These are phyloP conservation scores for Achaetomiella virescens DNA, from an alignment of 495 filamentous ascomycete genomes.

Conservation along the genomic window DNA sequence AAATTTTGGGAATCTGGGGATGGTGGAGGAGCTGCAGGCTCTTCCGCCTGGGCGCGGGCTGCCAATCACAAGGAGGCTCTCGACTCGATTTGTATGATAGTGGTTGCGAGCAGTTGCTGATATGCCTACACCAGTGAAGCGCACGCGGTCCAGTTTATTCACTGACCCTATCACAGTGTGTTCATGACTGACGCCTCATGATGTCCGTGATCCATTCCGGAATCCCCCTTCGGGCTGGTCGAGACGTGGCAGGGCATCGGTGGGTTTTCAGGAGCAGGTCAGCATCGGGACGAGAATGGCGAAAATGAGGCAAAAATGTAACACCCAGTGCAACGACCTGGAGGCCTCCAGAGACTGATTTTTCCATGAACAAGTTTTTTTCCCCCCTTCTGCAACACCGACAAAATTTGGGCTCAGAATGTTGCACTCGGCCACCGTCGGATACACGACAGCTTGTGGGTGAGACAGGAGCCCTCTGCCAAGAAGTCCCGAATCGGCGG, in stretches of 20 bases:
- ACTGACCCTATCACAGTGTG: neutral
- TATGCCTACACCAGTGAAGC: neutral
- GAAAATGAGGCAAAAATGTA: no score
- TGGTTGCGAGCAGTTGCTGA: neutral
- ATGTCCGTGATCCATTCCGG: no score
- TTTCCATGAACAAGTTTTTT: no score
- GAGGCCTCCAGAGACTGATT: neutral
- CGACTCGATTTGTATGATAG: neutral
- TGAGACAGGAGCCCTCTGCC: neutral
- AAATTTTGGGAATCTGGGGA: neutral
- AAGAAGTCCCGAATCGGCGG: constrained; percentile 24
- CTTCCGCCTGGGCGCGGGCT: constrained; percentile 3
- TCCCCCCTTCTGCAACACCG: neutral
- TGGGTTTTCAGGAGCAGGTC: no score
- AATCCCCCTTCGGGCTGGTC: no score
- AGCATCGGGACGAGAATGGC: no score
- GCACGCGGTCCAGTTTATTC: neutral
- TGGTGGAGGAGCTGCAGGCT: constrained; percentile 4
- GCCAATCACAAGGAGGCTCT: neutral
- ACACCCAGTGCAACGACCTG: neutral
- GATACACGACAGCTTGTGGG: neutral
- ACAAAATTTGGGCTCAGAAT: neutral
- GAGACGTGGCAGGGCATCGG: no score
- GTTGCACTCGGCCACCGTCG: constrained; percentile 13
- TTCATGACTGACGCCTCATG: no score